Conservation (phyloP, 257 asterid species). For the Parsonsia alboflavescens region DNA sequence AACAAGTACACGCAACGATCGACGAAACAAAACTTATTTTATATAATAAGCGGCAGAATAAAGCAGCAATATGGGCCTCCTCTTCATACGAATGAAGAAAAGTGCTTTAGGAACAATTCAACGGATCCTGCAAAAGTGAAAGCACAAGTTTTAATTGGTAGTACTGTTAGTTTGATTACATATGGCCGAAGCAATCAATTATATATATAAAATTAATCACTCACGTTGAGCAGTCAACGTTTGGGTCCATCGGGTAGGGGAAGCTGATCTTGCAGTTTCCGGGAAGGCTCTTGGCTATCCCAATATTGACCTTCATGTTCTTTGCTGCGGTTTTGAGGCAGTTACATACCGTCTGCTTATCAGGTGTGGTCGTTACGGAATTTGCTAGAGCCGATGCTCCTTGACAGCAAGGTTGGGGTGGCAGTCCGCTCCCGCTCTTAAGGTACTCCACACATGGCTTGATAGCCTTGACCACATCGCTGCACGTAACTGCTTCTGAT, state of each 20-base stretch:
- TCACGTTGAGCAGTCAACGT: slow-evolving; percentile 52
- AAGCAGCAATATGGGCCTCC: not conserved
- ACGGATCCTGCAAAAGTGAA: not conserved
- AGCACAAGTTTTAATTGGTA: not conserved
- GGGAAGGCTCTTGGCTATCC: slow-evolving; percentile 46
- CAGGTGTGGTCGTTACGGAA: slow-evolving; percentile 33
- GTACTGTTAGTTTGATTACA: no score
- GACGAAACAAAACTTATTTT: not conserved
- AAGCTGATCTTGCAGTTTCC: slow-evolving; percentile 43
- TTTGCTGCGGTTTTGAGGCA: slow-evolving; percentile 58
- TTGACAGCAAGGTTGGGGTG: slow-evolving; percentile 49
- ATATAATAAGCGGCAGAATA: not conserved
- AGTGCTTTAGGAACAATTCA: not conserved
- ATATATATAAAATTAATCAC: no score
- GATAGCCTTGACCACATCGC: slow-evolving; percentile 42
- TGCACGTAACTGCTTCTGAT: slow-evolving; percentile 42
- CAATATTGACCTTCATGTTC: slow-evolving; percentile 26
- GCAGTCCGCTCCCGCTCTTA: slow-evolving; percentile 48
- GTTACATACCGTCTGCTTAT: slow-evolving; percentile 54
- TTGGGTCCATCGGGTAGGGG: slow-evolving; percentile 43
- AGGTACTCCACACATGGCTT: slow-evolving; percentile 49
- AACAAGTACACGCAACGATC: not conserved
- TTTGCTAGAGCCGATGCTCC: slow-evolving; percentile 44
- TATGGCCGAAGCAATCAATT: no score
- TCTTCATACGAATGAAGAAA: not conserved